phyloP scores from a whole-genome alignment of 2,329 filamentous ascomycete genomes.

The Pestalotiopsis sp. region DNA sequence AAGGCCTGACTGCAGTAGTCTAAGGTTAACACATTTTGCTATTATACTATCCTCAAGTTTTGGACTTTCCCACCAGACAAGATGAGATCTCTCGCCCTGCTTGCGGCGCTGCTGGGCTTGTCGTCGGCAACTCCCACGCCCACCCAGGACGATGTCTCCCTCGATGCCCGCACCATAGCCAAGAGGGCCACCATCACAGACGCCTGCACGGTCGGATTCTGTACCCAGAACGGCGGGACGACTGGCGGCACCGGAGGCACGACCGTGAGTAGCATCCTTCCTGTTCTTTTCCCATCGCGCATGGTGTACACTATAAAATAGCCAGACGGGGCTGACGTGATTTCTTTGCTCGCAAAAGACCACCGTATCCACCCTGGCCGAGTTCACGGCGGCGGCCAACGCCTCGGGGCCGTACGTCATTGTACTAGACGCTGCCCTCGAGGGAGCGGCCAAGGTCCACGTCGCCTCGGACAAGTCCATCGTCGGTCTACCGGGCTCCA shows the following conservation, averaged over 20 bases:
- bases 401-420: constrained; percentile 46
- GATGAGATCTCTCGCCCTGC: constrained; percentile 22
- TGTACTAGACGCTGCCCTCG: constrained; percentile 45
- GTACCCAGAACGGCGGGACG: constrained; percentile 33
- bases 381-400: constrained; percentile 49
- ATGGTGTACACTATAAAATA: background rate
- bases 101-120: constrained; percentile 17
- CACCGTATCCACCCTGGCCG: constrained; percentile 51
- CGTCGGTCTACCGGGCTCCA: constrained; percentile 40
- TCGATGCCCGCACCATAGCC: constrained; percentile 19
- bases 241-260: constrained; percentile 56
- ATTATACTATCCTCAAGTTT: background rate
- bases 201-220: constrained; percentile 21
- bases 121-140: constrained; percentile 21
- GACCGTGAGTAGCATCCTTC: constrained; percentile 27
- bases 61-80: background rate
- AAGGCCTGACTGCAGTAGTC: too few species aligned
- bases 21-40: too few species aligned
- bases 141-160: constrained; percentile 6
- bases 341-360: too few species aligned
- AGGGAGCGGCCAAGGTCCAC: constrained; percentile 39
- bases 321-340: background rate
- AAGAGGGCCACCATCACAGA: constrained; percentile 23
- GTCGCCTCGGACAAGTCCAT: constrained; percentile 52
- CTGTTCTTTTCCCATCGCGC: background rate